phyloP scores from a whole-genome alignment of 495 filamentous ascomycete genomes.

The Lepraria neglecta region DNA sequence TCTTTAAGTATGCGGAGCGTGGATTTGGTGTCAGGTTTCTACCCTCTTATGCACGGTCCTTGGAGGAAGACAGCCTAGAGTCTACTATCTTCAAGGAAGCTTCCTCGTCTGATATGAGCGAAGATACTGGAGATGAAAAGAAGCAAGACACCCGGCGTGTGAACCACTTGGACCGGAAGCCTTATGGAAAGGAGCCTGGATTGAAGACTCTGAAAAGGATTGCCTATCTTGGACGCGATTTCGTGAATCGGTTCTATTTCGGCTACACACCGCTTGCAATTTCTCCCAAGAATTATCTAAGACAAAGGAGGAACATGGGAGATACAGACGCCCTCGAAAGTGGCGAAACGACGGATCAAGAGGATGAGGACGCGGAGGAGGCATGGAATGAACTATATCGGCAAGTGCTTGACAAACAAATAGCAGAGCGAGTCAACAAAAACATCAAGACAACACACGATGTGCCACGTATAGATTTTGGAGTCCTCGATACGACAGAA shows the following conservation, averaged over 20 bases:
- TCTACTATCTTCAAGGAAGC: neutral
- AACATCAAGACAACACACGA: neutral
- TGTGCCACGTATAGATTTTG: slow-evolving; percentile 18
- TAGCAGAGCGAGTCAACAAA: too few species aligned
- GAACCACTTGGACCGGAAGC: slow-evolving; percentile 6
- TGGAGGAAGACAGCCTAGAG: slow-evolving; percentile 21
- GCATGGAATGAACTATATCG: slow-evolving; percentile 6
- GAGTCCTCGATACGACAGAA: slow-evolving; percentile 19
- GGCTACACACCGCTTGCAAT: slow-evolving; percentile 15
- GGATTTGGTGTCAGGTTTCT: slow-evolving; percentile 35
- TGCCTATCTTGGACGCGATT: slow-evolving; percentile 29
- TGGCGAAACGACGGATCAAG: too few species aligned
- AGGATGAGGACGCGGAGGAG: neutral
- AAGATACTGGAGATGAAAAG: neutral
- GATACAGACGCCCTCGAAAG: neutral
- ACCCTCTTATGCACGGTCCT: slow-evolving; percentile 30
- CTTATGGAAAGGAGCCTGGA: slow-evolving; percentile 26
- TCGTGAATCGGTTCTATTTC: slow-evolving; percentile 29
- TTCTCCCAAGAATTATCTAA: slow-evolving; percentile 11
- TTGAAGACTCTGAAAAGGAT: slow-evolving; percentile 34
- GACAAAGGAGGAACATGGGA: neutral
- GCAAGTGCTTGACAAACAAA: neutral
- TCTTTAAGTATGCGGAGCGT: slow-evolving; percentile 35
- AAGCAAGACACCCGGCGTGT: neutral
- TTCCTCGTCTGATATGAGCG: neutral